phyloP scores from a whole-genome alignment of 2,329 filamentous ascomycete species.

The Blastomyces emzantsi region DNA sequence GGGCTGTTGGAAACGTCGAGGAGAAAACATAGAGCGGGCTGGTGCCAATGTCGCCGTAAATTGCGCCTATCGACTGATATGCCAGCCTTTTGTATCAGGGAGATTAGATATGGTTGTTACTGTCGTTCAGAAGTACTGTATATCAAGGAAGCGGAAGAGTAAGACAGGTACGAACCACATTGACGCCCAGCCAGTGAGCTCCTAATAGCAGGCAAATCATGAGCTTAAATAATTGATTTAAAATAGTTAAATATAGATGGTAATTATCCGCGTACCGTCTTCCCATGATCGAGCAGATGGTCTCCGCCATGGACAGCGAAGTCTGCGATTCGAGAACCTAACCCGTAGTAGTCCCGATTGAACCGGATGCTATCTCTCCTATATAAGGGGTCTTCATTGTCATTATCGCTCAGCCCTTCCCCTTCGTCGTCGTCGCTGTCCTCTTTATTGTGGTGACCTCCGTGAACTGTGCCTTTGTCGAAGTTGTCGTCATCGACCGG shows the following conservation, averaged over 20 bases:
- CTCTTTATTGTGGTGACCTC: background rate
- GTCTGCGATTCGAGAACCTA: background rate
- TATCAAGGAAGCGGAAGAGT: background rate
- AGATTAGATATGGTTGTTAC: background rate
- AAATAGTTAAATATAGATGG: background rate
- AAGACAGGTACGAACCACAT: slow-evolving; percentile 13
- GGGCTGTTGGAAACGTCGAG: slow-evolving; percentile 42
- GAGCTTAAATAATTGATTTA: background rate
- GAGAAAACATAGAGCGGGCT: slow-evolving; percentile 51
- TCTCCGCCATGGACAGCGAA: background rate
- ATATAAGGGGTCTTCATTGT: background rate
- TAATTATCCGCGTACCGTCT: background rate
- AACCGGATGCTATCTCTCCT: slow-evolving; percentile 5
- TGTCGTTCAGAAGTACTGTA: background rate
- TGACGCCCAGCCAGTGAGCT: slow-evolving; percentile 14
- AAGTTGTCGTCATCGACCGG: slow-evolving; percentile 11
- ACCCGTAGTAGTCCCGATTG: background rate
- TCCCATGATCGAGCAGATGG: slow-evolving; percentile 5
- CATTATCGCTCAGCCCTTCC: background rate
- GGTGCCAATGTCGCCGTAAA: slow-evolving; percentile 53
- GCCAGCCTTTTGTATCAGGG: slow-evolving; percentile 31
- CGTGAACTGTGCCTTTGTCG: background rate
- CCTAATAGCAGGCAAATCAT: slow-evolving; percentile 9
- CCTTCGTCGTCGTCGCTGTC: background rate
- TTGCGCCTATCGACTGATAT: slow-evolving; percentile 49